phyloP scores from a whole-genome alignment of 305 asterid genomes.

The Vinca major region DNA sequence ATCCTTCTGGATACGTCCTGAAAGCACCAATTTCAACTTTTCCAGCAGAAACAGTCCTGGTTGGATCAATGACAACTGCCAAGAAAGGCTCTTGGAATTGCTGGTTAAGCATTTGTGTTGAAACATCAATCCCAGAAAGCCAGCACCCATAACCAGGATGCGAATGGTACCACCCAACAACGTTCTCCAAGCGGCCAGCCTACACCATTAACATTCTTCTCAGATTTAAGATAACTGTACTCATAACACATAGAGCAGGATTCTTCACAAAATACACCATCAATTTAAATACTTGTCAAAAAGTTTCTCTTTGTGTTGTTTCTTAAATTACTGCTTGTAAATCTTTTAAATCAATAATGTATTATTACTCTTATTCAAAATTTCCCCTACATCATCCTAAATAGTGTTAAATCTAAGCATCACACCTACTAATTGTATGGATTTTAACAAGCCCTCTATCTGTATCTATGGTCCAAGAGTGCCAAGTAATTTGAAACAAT shows the following conservation, averaged over 20 bases:
- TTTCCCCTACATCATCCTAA: too few species aligned
- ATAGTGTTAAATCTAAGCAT: too few species aligned
- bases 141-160: constrained; percentile 99
- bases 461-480: too few species aligned
- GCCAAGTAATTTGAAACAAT: too few species aligned
- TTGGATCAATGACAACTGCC: constrained; percentile 98
- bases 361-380: too few species aligned
- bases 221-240: background rate
- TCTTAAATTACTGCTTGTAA: too few species aligned
- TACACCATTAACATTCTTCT: constrained; percentile 18
- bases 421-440: too few species aligned
- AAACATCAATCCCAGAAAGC: constrained; percentile 96
- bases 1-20: constrained; percentile 90
- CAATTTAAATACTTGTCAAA: too few species aligned
- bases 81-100: constrained; percentile 91
- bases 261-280: background rate
- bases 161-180: constrained; percentile 96
- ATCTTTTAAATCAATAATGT: too few species aligned
- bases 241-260: background rate
- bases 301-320: too few species aligned
- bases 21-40: constrained; percentile 97
- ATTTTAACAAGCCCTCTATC: too few species aligned
- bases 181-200: constrained; percentile 96
- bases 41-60: constrained; percentile 96
- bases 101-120: constrained; percentile 96